Evolutionary conservation across 108 stramenopile species (phyloP).

Genomic region (Fragilaria crotonensis): DNA sequence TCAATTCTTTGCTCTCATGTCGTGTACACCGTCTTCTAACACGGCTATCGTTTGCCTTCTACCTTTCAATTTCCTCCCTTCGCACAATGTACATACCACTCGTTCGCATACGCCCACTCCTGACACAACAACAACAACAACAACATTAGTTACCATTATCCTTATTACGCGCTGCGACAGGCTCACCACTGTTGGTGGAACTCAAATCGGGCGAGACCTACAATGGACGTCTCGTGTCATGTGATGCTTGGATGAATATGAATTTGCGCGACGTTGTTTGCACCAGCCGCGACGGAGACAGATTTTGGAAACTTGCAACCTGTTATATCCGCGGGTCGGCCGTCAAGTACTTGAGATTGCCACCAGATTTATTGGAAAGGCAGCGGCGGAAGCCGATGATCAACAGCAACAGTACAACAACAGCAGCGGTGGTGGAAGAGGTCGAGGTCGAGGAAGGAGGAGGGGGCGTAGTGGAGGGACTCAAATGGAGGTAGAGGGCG

Average conservation of each 20-base stretch:
- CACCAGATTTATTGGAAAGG: slow-evolving; percentile 86
- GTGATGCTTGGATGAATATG: slow-evolving; percentile 98
- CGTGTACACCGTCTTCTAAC: no score
- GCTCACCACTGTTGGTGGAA: slow-evolving; percentile 95
- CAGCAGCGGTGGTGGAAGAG: slow-evolving; percentile 20
- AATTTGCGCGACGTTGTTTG: slow-evolving; percentile 94
- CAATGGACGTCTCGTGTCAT: slow-evolving; percentile 94
- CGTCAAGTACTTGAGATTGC: slow-evolving; percentile 94
- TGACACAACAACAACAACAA: no score
- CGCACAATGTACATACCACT: no score
- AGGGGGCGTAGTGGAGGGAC: slow-evolving; percentile 29
- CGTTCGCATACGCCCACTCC: no score
- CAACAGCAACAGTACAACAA: slow-evolving; percentile 23
- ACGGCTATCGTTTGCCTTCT: no score
- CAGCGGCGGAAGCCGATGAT: slow-evolving; percentile 32
- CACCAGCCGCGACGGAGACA: slow-evolving; percentile 88
- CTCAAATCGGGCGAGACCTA: slow-evolving; percentile 98
- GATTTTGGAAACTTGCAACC: slow-evolving; percentile 93
- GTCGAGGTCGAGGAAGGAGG: slow-evolving; percentile 28
- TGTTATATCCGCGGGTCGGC: slow-evolving; percentile 95
- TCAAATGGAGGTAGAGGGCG: slow-evolving; percentile 51
- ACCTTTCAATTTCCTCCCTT: no score
- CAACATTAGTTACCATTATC: slow-evolving; percentile 94
- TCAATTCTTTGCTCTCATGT: no score
- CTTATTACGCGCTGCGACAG: slow-evolving; percentile 84